Evolutionary conservation across 768 basidiomycete species (phyloP), one percentile per base, ranked within the genome.

Genomic region (Dentipellis sp.): DNA sequence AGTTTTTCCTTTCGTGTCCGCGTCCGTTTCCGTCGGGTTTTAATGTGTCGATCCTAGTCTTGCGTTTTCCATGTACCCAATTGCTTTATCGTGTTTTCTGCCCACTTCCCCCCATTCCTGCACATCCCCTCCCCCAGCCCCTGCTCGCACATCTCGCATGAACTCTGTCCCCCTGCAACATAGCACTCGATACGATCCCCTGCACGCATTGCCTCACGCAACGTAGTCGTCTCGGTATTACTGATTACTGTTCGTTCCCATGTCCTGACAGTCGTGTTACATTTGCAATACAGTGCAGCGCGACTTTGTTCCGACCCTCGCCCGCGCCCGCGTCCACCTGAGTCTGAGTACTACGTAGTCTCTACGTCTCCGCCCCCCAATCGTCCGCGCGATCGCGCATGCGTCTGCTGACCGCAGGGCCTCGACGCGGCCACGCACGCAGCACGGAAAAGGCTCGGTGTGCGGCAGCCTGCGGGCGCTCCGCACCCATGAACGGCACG

Each of bases 11-110:
- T 29, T 29, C 29, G 29, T 29, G 10, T 52, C 35, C 35, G 22
- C 22, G 29, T 52, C 29, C 35, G 50, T 52, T 52, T 36, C 37
- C 23, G 52, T 53, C 36, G 52, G 52, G 52, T 53, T 23, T 22
- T 38, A 52, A n/a, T 52, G 51, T 38, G 11, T 45, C 42, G n/a
- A 19, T 45, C 42, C 42, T 45, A 45, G 42, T 45, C 29, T 29
- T 45, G 42, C 42, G 42, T 45, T 19, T 45, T 45, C 42, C 42
- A 29, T 45, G 42, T 45, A 45, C 10, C 42, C 48, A 49, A 22
- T 49, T 34, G 48, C 48, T 22, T 22, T 49, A 22, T 42, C 48
- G 14, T 22, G 48, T 49, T 19, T 42, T 14, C 48, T 49, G 17
- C 8, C 19, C 47, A 22, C 17, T 34, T 22, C 14, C 11, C 48